These are phyloP conservation scores for Cordyceps fumosorosea DNA, from an alignment of 2,329 filamentous ascomycete genomes.

Conservation along the genomic window DNA sequence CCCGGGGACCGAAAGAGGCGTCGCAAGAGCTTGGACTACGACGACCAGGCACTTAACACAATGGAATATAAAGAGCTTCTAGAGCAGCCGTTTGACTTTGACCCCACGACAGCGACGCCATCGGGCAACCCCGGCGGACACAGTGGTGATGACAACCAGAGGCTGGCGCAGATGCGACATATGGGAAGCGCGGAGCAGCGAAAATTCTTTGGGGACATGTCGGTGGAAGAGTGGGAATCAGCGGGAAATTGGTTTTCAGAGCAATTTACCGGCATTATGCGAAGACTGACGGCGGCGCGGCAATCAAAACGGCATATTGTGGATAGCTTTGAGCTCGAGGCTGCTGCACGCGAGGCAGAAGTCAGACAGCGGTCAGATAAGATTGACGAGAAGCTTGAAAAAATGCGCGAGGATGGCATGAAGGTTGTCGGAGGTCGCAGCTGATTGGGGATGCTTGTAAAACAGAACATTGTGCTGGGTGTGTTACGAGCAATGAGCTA, in stretches of 20 bases:
- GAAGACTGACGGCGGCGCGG: conserved; percentile 41
- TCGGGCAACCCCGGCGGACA: conserved; percentile 28
- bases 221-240: conserved; percentile 51
- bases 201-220: conserved; percentile 46
- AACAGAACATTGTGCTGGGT: background rate
- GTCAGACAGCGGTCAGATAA: conserved; percentile 46
- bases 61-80: conserved; percentile 48
- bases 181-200: conserved; percentile 40
- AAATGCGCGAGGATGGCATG: conserved; percentile 50
- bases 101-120: conserved; percentile 42
- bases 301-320: conserved; percentile 44
- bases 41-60: conserved; percentile 45
- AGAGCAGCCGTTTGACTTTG: conserved; percentile 49
- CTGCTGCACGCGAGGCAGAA: conserved; percentile 46
- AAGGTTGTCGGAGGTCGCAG: conserved; percentile 44
- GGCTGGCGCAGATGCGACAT: conserved; percentile 43
- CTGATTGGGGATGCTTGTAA: background rate
- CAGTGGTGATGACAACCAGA: conserved; percentile 18
- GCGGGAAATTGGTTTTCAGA: conserved; percentile 55
- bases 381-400: conserved; percentile 48
- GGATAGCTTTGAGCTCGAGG: conserved; percentile 47
- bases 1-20: conserved; percentile 33
- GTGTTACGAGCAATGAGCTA: conserved; percentile 5
- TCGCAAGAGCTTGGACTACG: conserved; percentile 45
- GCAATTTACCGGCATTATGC: conserved; percentile 45